Conservation (phyloP, 306 rosid species). For the Castanea sativa region DNA sequence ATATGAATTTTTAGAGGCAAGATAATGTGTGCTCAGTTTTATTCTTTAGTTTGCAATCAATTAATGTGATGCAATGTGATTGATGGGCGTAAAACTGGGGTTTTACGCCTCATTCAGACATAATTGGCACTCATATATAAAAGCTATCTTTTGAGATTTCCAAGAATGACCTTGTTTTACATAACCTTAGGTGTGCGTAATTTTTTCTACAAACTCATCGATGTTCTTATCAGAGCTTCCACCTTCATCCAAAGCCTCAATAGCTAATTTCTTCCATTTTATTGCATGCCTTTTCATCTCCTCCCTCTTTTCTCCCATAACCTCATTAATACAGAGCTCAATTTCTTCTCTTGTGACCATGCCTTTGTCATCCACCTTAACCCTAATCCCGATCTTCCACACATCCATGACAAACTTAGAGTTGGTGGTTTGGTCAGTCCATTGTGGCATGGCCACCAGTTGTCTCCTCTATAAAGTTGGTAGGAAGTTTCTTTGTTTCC, state of each 20-base stretch:
- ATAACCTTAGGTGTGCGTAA: neutral
- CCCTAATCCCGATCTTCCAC: constrained; percentile 21
- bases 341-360: constrained; percentile 11
- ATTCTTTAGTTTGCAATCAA: too few species aligned
- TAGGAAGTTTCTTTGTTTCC: constrained; percentile 14
- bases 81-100: too few species aligned
- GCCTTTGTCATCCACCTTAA: neutral
- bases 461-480: too few species aligned
- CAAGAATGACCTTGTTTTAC: too few species aligned
- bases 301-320: constrained; percentile 12
- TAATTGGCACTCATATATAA: too few species aligned
- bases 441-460: constrained; percentile 17
- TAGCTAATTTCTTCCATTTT: constrained; percentile 11
- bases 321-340: neutral
- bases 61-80: too few species aligned
- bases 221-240: constrained; percentile 22
- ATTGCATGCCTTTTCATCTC: constrained; percentile 7
- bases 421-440: constrained; percentile 21
- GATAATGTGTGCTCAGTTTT: too few species aligned
- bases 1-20: too few species aligned
- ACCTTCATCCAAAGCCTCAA: constrained; percentile 15
- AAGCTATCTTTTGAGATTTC: too few species aligned
- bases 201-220: constrained; percentile 5
- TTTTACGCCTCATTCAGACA: too few species aligned
- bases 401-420: constrained; percentile 17